These are phyloP conservation scores for Hypoxylon sp. DNA, from an alignment of 2,329 filamentous ascomycete genomes.

Conservation along the genomic window DNA sequence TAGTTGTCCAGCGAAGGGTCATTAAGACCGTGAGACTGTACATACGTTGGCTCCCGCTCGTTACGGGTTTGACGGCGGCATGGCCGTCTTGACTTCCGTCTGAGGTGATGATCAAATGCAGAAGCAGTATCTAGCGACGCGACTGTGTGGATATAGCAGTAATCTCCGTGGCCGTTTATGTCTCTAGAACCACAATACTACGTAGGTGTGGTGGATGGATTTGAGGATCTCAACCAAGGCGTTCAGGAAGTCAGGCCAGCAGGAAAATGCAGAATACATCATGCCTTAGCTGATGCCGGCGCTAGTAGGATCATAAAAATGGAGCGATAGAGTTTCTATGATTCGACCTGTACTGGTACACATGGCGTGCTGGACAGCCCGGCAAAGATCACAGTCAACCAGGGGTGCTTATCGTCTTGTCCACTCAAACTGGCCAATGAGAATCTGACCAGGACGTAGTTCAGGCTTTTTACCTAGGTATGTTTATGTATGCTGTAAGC, in stretches of 20 bases:
- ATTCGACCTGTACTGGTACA: constrained; percentile 12
- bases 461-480: too few species aligned
- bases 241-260: not conserved
- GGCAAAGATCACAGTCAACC: not conserved
- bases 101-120: constrained; percentile 7
- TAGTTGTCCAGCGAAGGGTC: too few species aligned
- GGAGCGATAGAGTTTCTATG: constrained; percentile 11
- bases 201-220: not conserved
- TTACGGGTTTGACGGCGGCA: not conserved
- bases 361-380: constrained; percentile 8
- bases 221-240: constrained; percentile 3
- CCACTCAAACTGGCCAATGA: constrained; percentile 3
- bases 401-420: constrained; percentile 8
- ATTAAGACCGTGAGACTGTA: too few species aligned
- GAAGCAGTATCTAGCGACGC: not conserved
- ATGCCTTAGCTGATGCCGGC: constrained; percentile 11
- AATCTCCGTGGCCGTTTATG: not conserved
- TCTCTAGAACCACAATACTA: not conserved
- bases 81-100: not conserved
- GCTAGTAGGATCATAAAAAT: constrained; percentile 7
- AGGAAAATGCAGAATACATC: constrained; percentile 4
- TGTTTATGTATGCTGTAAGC: constrained; percentile 3
- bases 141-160: not conserved
- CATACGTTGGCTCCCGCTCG: too few species aligned
- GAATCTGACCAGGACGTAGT: not conserved